Percentiles rank a stretch among this genome's conserved stretches.
Conservation (phyloP, 1,139 yeast species). For the Yamadazyma blattariae region DNA sequence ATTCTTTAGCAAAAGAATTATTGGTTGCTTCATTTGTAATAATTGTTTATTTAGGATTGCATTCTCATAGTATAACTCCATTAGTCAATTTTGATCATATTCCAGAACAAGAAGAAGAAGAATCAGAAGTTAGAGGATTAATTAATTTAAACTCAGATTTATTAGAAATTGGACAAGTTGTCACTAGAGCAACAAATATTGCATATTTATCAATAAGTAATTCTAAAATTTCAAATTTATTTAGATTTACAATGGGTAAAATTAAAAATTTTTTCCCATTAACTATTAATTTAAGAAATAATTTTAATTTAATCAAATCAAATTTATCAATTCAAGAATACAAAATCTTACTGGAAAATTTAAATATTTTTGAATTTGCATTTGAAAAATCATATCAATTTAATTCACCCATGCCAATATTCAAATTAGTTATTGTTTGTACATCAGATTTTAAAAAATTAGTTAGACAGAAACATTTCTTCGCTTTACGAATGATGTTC, state of each 20-base stretch:
- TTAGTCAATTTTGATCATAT: constrained; percentile 20
- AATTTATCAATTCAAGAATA: neutral
- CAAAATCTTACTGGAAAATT: neutral
- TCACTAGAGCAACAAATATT: constrained; percentile 1
- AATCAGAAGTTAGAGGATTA: constrained; percentile 6
- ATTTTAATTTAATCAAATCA: neutral
- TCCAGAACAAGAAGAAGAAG: constrained; percentile 14
- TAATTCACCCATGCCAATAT: constrained; percentile 25
- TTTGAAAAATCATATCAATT: constrained; percentile 4
- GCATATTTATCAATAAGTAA: constrained; percentile 2
- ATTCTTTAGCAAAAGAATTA: constrained; percentile 9
- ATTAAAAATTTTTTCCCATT: neutral
- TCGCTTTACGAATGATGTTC: constrained; percentile 25
- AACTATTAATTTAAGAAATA: neutral
- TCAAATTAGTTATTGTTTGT: constrained; percentile 20
- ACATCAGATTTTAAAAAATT: constrained; percentile 13
- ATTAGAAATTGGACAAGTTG: constrained; percentile 7
- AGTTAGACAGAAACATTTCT: constrained; percentile 17
- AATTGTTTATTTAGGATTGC: constrained; percentile 28
- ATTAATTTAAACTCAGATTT: constrained; percentile 10
- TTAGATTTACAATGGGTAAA: constrained; percentile 1
- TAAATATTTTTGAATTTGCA: constrained; percentile 1
- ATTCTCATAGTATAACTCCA: constrained; percentile 29
- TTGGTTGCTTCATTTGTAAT: constrained; percentile 22
- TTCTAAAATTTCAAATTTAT: constrained; percentile 3